Base-by-base conservation (phyloP, 2,329 filamentous ascomycete species). In the Clarireedia monteithiana region DNA sequence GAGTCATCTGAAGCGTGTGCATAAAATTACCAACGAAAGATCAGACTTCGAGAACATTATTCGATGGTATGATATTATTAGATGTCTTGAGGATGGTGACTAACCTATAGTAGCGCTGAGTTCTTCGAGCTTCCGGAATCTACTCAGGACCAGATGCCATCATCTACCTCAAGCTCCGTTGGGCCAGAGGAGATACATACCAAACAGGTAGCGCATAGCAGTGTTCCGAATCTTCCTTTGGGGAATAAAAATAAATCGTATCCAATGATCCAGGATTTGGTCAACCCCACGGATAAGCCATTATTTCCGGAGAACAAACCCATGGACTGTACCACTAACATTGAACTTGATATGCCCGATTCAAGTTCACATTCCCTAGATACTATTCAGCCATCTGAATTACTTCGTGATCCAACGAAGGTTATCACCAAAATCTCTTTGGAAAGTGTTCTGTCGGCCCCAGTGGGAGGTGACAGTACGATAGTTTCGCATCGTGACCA, bases 1-100 rank as follows among this genome's bases (percentile, higher is more conserved):
- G 59, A 83, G 86, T 38, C 91, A 96, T 67, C 77, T 95, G 47
- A 75, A 73, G 50, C 80, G 85, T 10, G 82, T 89, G 64, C 91
- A 96, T 68, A 59, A 61, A 0, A 68, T 66, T 10, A 20, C 58
- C 10, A 34, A 20, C 7, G 27, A 9, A 1, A 67, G 76, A 4
- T 71, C 76, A 42, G 68, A 77, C 56, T 62, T 70, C 0, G 66
- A 74, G 0, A 66, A 72, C 1, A 67, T 83, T 6, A 71, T 82
- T 50, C 30, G 69, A 61, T 71, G 65, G 80, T 82, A 71, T 65
- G 15, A 50, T 50, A 57, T 10, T 36, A 57, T 17, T 12, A 14
- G 14, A 17, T 17, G 12, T 23, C 14, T 48, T 45, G 27, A 30
- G 40, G 24, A 34, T 34, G 26, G 23, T 20, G 20, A 48, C 50